Evolutionary conservation across 371 early-diverging fungal genomes (phyloP), one percentile per base, ranked within the genome.

Genomic region (Saksenaea oblongispora): DNA sequence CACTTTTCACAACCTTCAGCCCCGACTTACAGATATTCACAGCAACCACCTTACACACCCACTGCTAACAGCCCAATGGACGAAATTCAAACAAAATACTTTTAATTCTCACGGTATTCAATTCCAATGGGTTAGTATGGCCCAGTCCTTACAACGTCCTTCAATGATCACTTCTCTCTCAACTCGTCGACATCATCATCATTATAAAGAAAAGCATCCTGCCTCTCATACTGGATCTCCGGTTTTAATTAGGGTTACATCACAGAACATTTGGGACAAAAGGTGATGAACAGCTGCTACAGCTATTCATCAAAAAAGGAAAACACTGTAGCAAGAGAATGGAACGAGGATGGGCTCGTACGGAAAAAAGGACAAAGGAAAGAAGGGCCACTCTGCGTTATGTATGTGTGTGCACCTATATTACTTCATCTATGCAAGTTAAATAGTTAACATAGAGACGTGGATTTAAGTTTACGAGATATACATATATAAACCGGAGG

Each of bases 181-280:
- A 47, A n/a, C 51, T 47, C 22, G 51, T 47, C 51, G 51, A 22
- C 51, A 47, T 47, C 51, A 47, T 18, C 51, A 47, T 47, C 51
- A 47, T 47, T 47, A 47, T 47, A 47, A 47, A 47, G 22, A 47
- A 47, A 22, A 22, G 22, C 17, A 22, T 47, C 24, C 51, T 22
- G 22, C 24, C 51, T 22, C 51, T 18, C 22, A 10, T 47, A 47
- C 24, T 47, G 51, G 51, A 17, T 8, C 22, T 47, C 51, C 51
- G 51, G 24, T 47, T 47, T 22, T 4, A 47, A 22, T 31, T 47
- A 10, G 51, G 51, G 51, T 22, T 47, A 47, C 22, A 47, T 47
- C 9, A 47, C 51, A 47, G 22, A 47, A 22, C 51, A 47, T 47
- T 47, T 47, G 51, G 51, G 27, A 22, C 22, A 10, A 47, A 47